Evolutionary conservation across 2,329 filamentous ascomycete species (phyloP).

Genomic region (Trichothecium sympodiale): DNA sequence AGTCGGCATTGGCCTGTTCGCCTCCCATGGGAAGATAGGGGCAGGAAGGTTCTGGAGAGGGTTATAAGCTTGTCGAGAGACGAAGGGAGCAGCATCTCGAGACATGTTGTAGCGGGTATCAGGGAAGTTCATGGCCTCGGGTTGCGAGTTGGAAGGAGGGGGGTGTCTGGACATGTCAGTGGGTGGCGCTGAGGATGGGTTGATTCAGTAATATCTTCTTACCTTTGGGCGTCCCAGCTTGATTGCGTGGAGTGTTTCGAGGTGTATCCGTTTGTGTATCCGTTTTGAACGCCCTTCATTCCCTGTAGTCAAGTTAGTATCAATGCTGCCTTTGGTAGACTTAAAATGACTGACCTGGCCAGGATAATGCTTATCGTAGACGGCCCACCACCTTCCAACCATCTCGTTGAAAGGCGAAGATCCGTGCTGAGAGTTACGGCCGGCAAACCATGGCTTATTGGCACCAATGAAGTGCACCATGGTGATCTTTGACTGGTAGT

Average conservation of each 20-base stretch:
- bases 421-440: conserved; percentile 42
- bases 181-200: background rate
- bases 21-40: conserved; percentile 88
- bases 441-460: conserved; percentile 77
- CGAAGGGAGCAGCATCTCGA: conserved; percentile 60
- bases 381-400: conserved; percentile 82
- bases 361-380: conserved; percentile 80
- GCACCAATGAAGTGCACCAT: conserved; percentile 91
- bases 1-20: conserved; percentile 46
- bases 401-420: conserved; percentile 69
- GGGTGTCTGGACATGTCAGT: conserved; percentile 37
- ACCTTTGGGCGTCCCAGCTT: conserved; percentile 46
- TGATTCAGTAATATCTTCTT: conserved; percentile 9
- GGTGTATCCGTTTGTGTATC: background rate
- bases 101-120: conserved; percentile 75
- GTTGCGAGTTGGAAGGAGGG: conserved; percentile 56
- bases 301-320: background rate
- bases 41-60: too few relatives aligned
- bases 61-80: conserved; percentile 39
- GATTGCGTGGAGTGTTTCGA: conserved; percentile 10
- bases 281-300: conserved; percentile 10
- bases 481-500: conserved; percentile 83
- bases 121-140: conserved; percentile 80
- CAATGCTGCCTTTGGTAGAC: conserved; percentile 35
- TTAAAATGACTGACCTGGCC: conserved; percentile 38